Base-by-base conservation (phyloP, 805 yeast species). In the Zygoascus bituminiphila region DNA sequence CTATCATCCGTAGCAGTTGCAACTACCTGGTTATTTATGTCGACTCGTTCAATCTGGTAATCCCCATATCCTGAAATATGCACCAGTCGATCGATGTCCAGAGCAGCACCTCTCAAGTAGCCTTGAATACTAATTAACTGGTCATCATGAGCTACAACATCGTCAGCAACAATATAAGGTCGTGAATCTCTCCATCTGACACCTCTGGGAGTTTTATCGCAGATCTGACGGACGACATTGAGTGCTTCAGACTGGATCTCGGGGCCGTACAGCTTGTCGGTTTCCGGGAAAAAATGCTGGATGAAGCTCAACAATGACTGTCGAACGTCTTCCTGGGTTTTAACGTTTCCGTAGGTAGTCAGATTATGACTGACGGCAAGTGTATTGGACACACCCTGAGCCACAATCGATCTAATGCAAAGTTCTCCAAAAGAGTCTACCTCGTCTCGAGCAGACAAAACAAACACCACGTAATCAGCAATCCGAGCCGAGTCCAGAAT, bases 11-110 rank as follows among this genome's bases (percentile, higher is more conserved):
- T 51, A 10, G 68, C 62, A 12, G 25, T 5, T 3, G 46, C 54
- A 31, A 59, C 52, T 7, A 63, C 54, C 14, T 62, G 62, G 45
- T 53, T 57, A 31, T 62, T 69, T 9, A 60, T 65, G 57, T 83
- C 88, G 48, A 93, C 77, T 44, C 68, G 74, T 43, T 76, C 81
- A 20, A 93, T 65, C 64, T 83, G 88, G 69, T 79, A 88, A 64
- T 93, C 98, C 15, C 98, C 99, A 52, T 75, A 72, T 1, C 89
- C 96, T 3, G 95, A 95, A 26, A 94, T 69, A 62, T 91, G 96
- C 35, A 94, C 78, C 47, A 87, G 66, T 58, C 88, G 75, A 62
- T 89, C 79, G 2, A 84, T 77, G 55, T 80, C 77, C 66, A 93
- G 81, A 0, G 95, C 95, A 44, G 56, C 50, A 48, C 98, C 98